Base-by-base conservation (phyloP, 176 grass and related monocot genomes). In the Phoenix dactylifera region DNA sequence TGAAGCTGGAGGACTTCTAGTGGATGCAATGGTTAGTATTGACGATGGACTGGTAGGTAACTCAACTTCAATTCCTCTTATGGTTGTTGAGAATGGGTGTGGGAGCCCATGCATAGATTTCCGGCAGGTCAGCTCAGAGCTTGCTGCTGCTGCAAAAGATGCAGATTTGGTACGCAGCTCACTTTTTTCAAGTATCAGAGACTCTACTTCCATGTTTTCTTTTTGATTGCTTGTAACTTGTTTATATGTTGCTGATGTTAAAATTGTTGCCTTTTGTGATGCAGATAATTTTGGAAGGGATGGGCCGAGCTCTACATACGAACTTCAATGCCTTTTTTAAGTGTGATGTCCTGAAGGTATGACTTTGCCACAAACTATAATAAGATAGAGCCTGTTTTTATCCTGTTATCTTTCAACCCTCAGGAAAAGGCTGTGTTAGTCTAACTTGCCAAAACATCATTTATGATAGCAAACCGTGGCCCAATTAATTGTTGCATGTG, bases 31-130 rank as follows among this genome's bases (percentile, higher is more conserved):
- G 93, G 81, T 75, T 56, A 78, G 93, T 60, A 80, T 88, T 35
- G 69, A 88, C 83, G 81, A 85, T 61, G 84, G 81, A 79, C 51
- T 79, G 7, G 91, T 91, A 66, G 79, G 77, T 63, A 63, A 67
- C 60, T 62, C 87, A 15, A 54, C 44, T 4, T 88, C 84, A 51
- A 81, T 83, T 61, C 81, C 93, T 16, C 78, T 97, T 57, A 97
- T 85, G 78, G 84, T 91, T 35, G 78, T 85, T 26, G 92, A 97
- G 77, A 97, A 97, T 63, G 87, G 93, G 12, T 91, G 84, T 16
- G 87, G 87, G 49, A 85, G 84, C 66, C 93, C 93, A 12, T 97
- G 93, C 56, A 88, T 97, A 50, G 87, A 97, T 70, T 85, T 97
- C 53, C 81, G 87, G 44, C 93, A 97, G 67, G 93, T 97, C 83